Evolutionary conservation across 2,329 filamentous ascomycete species (phyloP).

Genomic region (Nannizzia gypsea): DNA sequence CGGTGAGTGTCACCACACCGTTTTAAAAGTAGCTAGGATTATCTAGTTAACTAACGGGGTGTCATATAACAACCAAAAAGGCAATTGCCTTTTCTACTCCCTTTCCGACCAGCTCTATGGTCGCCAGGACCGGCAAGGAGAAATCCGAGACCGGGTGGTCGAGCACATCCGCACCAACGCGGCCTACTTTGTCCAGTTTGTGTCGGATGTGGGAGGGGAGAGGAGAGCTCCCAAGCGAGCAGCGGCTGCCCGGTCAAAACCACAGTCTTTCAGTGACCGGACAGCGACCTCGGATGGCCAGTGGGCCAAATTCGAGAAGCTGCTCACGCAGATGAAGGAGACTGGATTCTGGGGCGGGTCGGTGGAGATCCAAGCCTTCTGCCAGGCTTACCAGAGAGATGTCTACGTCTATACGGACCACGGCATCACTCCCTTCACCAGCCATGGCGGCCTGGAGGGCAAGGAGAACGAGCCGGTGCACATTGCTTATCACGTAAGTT

Average conservation of each 20-base stretch:
- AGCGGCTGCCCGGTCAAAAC: constrained; percentile 32
- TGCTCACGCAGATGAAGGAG: constrained; percentile 49
- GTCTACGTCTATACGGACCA: constrained; percentile 47
- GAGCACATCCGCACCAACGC: constrained; percentile 50
- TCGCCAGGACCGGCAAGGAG: constrained; percentile 43
- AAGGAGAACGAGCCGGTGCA: constrained; percentile 35
- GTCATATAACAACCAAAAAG: constrained; percentile 28
- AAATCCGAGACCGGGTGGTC: constrained; percentile 49
- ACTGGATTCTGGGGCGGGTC: constrained; percentile 54
- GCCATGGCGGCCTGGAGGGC: constrained; percentile 32
- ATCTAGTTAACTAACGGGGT: constrained; percentile 7
- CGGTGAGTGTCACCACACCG: constrained; percentile 39
- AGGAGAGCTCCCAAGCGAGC: constrained; percentile 47
- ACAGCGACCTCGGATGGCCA: constrained; percentile 44
- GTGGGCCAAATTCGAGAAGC: constrained; percentile 46
- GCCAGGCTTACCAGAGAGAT: constrained; percentile 48
- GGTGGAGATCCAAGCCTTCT: constrained; percentile 56
- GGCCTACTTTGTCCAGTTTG: constrained; percentile 54
- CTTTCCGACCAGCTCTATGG: constrained; percentile 57
- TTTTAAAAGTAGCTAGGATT: not conserved
- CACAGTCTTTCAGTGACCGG: constrained; percentile 29
- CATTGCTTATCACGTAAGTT: constrained; percentile 52
- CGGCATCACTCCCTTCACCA: constrained; percentile 32
- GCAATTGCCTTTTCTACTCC: constrained; percentile 59
- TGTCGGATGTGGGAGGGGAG: constrained; percentile 44